Evolutionary conservation across 805 yeast genomes (phyloP), one percentile per base, ranked within the genome.

Genomic region (Wickerhamomyces bisporus): DNA sequence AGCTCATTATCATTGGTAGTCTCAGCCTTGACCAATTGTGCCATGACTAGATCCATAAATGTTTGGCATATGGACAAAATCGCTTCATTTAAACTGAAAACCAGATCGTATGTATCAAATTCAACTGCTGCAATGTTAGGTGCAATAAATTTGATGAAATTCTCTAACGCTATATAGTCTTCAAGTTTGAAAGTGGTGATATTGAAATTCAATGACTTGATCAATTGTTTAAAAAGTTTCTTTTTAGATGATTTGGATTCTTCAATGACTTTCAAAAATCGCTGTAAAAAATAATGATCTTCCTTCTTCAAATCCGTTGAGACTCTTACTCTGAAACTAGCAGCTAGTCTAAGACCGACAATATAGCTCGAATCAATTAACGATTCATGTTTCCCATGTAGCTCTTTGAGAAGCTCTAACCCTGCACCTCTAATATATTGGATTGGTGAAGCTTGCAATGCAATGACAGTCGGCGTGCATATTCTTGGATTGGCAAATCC

Each of bases 401-500:
- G 49, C 8, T 70, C 75, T 16, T 54, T 52, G 47, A 83, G 84
- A 39, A 84, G 60, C 1, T 65, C 68, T 1, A 64, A 40, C 0
- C 88, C 86, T 10, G 70, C 58, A 3, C 54, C 55, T 24, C 71
- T 64, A 14, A 83, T 66, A 10, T 58, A 52, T 4, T 52, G 54
- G 14, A 64, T 58, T 1, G 64, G 58, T 0, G 86, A 76, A 0
- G 84, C 66, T 40, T 79, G 79, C 26, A 87, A 61, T 0, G 91
- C 91, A 39, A 86, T 70, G 1, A 85, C 66, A 0, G 88, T 80
- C 0, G 88, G 74, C 6, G 81, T 72, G 49, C 86, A 75, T 5
- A 73, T 50, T 39, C 83, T 71, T 1, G 96, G 96, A 51, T 82
- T 85, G 0, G 83, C 81, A 57, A 75, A 81, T 0, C 95, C 95